Conservation (phyloP, 2,329 filamentous ascomycete species). For the Xylariaceae sp. region DNA sequence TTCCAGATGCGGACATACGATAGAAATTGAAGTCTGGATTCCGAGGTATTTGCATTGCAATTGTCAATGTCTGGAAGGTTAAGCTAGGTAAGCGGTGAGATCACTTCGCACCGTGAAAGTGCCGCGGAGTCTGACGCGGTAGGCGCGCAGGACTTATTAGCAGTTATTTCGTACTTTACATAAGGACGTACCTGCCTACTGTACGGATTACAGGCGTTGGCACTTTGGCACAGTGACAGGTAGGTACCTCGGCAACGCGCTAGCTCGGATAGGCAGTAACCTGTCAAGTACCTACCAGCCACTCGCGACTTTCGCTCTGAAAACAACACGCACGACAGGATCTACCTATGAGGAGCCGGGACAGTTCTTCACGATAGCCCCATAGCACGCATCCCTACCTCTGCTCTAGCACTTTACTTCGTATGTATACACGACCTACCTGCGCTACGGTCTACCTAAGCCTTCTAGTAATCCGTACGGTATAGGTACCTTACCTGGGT, state of each 20-base stretch:
- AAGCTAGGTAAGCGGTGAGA: too few relatives aligned
- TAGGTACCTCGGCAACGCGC: not conserved
- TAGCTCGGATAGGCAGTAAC: not conserved
- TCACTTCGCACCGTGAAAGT: not conserved
- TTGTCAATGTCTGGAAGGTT: too few relatives aligned
- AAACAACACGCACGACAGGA: slow-evolving; percentile 6
- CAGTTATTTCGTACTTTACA: too few relatives aligned
- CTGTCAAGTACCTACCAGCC: not conserved
- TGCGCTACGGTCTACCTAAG: too few relatives aligned
- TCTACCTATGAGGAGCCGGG: not conserved
- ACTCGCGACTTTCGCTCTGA: slow-evolving; percentile 4
- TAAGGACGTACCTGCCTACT: too few relatives aligned
- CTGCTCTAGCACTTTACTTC: too few relatives aligned
- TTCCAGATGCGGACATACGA: too few relatives aligned
- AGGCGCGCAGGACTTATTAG: not conserved
- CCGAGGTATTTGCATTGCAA: too few relatives aligned
- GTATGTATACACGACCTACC: too few relatives aligned
- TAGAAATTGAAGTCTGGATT: too few relatives aligned
- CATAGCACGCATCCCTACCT: not conserved
- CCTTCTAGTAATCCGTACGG: too few relatives aligned
- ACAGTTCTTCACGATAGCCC: slow-evolving; percentile 12
- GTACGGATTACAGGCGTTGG: too few relatives aligned
- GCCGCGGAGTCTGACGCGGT: not conserved
- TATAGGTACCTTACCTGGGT: not conserved
- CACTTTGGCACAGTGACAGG: not conserved